Conservation (phyloP, 116 monocot genomes). For the Cymodocea nodosa region DNA sequence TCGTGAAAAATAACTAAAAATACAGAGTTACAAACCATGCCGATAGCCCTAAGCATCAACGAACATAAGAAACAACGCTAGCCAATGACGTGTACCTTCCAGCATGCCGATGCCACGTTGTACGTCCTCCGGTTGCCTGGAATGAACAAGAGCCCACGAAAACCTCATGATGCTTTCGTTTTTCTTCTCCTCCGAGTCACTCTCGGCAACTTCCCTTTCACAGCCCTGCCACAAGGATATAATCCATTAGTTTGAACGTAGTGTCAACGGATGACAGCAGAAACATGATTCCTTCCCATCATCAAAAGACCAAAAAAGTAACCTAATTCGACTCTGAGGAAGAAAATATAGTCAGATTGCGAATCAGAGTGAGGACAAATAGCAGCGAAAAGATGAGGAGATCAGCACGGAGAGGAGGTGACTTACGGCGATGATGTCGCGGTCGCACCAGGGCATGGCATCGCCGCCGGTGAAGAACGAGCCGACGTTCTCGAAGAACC, state of each 20-base stretch:
- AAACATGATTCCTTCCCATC: too few species aligned
- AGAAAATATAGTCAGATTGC: background rate
- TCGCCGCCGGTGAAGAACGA: constrained; percentile 77
- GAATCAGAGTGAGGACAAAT: too few species aligned
- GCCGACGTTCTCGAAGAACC: constrained; percentile 76
- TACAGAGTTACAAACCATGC: background rate
- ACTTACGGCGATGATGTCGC: constrained; percentile 71
- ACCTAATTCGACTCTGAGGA: background rate
- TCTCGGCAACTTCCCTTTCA: constrained; percentile 72
- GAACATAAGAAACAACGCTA: background rate
- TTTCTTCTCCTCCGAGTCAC: constrained; percentile 32
- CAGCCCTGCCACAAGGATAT: constrained; percentile 44
- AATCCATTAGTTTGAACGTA: too few species aligned
- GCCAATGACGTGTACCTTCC: constrained; percentile 37
- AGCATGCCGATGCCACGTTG: constrained; percentile 95
- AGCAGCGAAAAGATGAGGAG: background rate
- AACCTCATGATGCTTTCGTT: constrained; percentile 88
- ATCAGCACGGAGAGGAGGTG: background rate
- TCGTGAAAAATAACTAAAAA: background rate
- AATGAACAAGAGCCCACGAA: constrained; percentile 99
- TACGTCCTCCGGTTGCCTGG: constrained; percentile 85
- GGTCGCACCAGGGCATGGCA: constrained; percentile 87
- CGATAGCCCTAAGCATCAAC: too few species aligned
- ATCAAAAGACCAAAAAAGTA: too few species aligned
- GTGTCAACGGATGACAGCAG: too few species aligned